These are phyloP conservation scores for Panicum hallii DNA, from an alignment of 202 grass and related monocot genomes.

Conservation along the genomic window DNA sequence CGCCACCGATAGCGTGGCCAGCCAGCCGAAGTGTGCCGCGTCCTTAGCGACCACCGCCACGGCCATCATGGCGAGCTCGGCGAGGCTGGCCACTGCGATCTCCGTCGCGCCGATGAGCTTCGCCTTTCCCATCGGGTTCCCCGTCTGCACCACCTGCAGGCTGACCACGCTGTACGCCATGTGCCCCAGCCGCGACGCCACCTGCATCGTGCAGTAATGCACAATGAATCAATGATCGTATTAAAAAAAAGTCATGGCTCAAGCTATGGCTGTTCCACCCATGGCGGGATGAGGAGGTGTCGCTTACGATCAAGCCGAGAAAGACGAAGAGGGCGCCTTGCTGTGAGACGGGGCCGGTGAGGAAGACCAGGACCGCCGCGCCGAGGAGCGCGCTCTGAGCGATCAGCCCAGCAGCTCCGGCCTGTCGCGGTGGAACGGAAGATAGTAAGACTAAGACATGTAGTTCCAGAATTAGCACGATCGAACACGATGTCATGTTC, in stretches of 20 bases:
- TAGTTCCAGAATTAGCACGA: not conserved
- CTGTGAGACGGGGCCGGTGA: conserved; percentile 36
- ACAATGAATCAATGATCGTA: not conserved
- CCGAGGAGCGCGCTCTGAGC: conserved; percentile 55
- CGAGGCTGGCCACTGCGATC: conserved; percentile 63
- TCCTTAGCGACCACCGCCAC: conserved; percentile 49
- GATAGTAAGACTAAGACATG: too few relatives aligned
- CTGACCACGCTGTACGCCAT: conserved; percentile 69
- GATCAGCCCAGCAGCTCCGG: conserved; percentile 61
- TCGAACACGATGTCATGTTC: not conserved
- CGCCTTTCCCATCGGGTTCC: conserved; percentile 51
- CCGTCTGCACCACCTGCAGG: conserved; percentile 68
- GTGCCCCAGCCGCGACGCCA: conserved; percentile 58
- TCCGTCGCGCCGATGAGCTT: conserved; percentile 66
- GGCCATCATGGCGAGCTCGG: conserved; percentile 61
- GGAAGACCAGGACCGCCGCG: conserved; percentile 46
- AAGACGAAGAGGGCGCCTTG: conserved; percentile 43
- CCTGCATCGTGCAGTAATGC: conserved; percentile 25
- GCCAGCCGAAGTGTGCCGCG: conserved; percentile 36
- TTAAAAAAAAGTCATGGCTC: not conserved
- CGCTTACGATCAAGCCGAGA: conserved; percentile 56
- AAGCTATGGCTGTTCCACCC: not conserved
- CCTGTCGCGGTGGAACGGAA: conserved; percentile 18
- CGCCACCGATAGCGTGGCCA: conserved; percentile 49
- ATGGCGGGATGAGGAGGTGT: not conserved